Evolutionary conservation across 2,329 filamentous ascomycete species (phyloP), one percentile per base, ranked within the genome.

Genomic region (Zasmidium cellare): DNA sequence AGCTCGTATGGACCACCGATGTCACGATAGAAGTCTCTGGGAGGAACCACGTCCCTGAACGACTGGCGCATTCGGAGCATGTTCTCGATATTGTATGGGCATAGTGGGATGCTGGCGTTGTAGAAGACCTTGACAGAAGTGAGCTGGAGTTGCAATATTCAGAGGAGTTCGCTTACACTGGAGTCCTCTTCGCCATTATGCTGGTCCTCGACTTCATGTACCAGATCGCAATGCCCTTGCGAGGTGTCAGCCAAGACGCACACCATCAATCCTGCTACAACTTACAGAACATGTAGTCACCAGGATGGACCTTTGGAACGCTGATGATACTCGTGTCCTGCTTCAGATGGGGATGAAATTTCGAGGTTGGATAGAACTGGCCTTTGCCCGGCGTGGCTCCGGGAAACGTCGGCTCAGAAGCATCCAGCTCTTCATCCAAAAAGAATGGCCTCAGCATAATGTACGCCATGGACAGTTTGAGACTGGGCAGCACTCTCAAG

Each of bases 271-370:
- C 7, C 3, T 14, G 16, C 3, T 28, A 9, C 12, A n/a, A 51
- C 49, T 38, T 22, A 51, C 56, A 55, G 22, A 59, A 59, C 51
- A 59, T 55, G 24, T 55, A 59, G 52, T 59, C 56, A 12, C 56
- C 56, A 12, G 56, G 56, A n/a, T 41, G 24, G 6, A 59, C 56
- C 16, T 47, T 46, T 16, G 56, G 56, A n/a, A 59, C 52, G 20
- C 51, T 51, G 20, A 59, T 47, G 11, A 59, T 48, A n/a, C 45
- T 46, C 24, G 46, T 55, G 1, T 49, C 25, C 9, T 23, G 31
- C 45, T 48, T 20, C 41, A 53, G 41, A 35, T 57, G 55, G 9
- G 50, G 55, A 52, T 53, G 55, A 25, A 52, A 52, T 20, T 38
- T 48, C 6, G 12, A 12, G 1, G 48, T 57, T 5, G 55, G 55